phyloP scores from a whole-genome alignment of 2,329 filamentous ascomycete species.

The Alternaria angustiovoidea region DNA sequence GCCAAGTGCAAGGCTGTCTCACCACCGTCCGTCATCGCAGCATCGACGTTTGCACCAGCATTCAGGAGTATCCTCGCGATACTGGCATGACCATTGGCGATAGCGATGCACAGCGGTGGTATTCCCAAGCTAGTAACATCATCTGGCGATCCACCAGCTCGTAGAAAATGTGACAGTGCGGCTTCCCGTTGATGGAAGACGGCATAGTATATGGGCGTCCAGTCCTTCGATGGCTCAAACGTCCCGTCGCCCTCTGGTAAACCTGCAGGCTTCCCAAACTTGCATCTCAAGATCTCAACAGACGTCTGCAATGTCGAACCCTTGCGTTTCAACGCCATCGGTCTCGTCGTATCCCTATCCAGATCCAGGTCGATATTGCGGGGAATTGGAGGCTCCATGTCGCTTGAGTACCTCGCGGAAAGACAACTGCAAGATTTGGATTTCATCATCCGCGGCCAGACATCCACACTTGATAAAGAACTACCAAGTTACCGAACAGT shows the following conservation, averaged over 20 bases:
- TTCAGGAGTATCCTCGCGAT: conserved; percentile 39
- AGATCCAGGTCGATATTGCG: conserved; percentile 25
- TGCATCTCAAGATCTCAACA: conserved; percentile 43
- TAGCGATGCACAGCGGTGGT: conserved; percentile 41
- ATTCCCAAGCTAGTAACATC: conserved; percentile 28
- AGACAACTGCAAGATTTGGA: conserved; percentile 33
- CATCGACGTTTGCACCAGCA: conserved; percentile 38
- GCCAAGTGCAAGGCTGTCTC: conserved; percentile 46
- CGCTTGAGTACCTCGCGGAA: conserved; percentile 19
- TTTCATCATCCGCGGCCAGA: conserved; percentile 8
- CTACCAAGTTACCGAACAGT: not conserved
- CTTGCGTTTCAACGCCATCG: conserved; percentile 25
- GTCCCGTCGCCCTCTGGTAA: conserved; percentile 9
- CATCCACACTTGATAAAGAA: conserved; percentile 13
- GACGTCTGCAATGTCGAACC: conserved; percentile 41
- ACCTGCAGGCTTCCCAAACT: conserved; percentile 33
- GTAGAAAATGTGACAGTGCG: conserved; percentile 43
- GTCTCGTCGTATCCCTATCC: conserved; percentile 14
- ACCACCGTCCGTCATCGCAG: conserved; percentile 26
- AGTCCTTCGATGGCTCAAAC: conserved; percentile 35
- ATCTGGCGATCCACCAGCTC: conserved; percentile 39
- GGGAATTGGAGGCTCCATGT: conserved; percentile 26
- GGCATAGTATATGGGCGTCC: conserved; percentile 44
- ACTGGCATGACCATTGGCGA: conserved; percentile 34
- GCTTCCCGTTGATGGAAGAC: conserved; percentile 43